Evolutionary conservation across 176 grass and related monocot genomes (phyloP).

Genomic region (Oryza meridionalis): DNA sequence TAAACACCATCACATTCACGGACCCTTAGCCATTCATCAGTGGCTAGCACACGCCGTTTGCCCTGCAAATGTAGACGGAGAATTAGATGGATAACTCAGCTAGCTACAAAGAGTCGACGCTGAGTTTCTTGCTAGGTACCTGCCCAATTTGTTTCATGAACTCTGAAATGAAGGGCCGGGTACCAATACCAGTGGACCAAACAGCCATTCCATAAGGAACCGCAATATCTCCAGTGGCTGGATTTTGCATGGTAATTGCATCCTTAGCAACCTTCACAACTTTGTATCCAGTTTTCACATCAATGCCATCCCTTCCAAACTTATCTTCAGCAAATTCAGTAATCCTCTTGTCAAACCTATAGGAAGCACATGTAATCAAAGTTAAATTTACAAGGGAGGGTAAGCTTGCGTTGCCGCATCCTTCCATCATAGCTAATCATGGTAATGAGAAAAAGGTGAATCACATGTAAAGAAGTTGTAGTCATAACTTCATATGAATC

Average conservation of each 20-base stretch:
- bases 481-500: constrained; percentile 15
- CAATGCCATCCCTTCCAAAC: constrained; percentile 89
- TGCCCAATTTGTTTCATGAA: constrained; percentile 99
- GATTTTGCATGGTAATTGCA: constrained; percentile 78
- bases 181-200: constrained; percentile 94
- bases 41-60: constrained; percentile 81
- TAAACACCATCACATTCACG: constrained; percentile 79
- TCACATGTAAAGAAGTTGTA: constrained; percentile 11
- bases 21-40: constrained; percentile 97
- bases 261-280: constrained; percentile 87
- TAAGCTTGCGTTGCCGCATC: constrained; percentile 2
- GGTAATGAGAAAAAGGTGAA: background rate
- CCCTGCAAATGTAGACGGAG: constrained; percentile 46
- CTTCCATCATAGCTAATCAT: background rate
- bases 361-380: background rate
- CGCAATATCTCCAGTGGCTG: constrained; percentile 55
- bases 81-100: constrained; percentile 22
- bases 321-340: constrained; percentile 90
- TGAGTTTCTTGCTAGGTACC: constrained; percentile 45
- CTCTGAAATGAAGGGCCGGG: constrained; percentile 78
- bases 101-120: background rate
- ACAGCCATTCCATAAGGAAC: constrained; percentile 97
- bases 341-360: constrained; percentile 98
- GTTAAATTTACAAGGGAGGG: background rate
- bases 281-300: constrained; percentile 93